phyloP scores from a whole-genome alignment of 371 early-diverging fungal genomes.

The Mortierella sp. region DNA sequence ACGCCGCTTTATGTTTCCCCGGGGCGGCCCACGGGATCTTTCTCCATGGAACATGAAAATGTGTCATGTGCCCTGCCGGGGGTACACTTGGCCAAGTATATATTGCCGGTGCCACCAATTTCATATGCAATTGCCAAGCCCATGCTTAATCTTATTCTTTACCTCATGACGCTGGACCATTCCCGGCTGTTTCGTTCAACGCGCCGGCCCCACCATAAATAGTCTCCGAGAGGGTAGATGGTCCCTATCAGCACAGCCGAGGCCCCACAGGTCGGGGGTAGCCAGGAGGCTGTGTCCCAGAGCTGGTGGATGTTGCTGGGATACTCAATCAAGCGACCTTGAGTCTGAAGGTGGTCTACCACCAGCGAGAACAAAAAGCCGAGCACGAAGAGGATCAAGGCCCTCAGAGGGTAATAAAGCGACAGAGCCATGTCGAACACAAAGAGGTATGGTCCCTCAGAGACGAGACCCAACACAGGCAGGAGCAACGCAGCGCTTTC shows the following conservation, averaged over 20 bases:
- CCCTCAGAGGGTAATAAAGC: slow-evolving; percentile 58
- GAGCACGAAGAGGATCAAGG: slow-evolving; percentile 62
- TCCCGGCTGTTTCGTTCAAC: slow-evolving; percentile 53
- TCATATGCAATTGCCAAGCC: neutral
- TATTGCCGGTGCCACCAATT: slow-evolving; percentile 5
- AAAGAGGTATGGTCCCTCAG: slow-evolving; percentile 41
- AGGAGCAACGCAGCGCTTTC: neutral
- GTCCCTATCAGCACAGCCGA: slow-evolving; percentile 63
- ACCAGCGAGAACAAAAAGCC: slow-evolving; percentile 66
- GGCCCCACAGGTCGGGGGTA: slow-evolving; percentile 64
- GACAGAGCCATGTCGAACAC: slow-evolving; percentile 39
- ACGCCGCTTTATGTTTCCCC: no score
- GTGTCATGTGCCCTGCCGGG: no score
- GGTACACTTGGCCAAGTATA: no score
- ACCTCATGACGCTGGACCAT: slow-evolving; percentile 66
- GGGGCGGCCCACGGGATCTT: no score
- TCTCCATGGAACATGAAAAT: no score
- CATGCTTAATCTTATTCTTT: neutral
- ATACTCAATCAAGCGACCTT: slow-evolving; percentile 60
- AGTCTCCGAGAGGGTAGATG: slow-evolving; percentile 61
- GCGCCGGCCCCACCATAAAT: slow-evolving; percentile 47
- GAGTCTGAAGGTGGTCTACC: slow-evolving; percentile 65
- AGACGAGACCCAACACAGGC: slow-evolving; percentile 19
- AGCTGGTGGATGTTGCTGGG: slow-evolving; percentile 41
- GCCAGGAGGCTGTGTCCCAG: slow-evolving; percentile 64